These are phyloP conservation scores for Xylaria telfairii DNA, from an alignment of 495 filamentous ascomycete genomes.

Conservation along the genomic window DNA sequence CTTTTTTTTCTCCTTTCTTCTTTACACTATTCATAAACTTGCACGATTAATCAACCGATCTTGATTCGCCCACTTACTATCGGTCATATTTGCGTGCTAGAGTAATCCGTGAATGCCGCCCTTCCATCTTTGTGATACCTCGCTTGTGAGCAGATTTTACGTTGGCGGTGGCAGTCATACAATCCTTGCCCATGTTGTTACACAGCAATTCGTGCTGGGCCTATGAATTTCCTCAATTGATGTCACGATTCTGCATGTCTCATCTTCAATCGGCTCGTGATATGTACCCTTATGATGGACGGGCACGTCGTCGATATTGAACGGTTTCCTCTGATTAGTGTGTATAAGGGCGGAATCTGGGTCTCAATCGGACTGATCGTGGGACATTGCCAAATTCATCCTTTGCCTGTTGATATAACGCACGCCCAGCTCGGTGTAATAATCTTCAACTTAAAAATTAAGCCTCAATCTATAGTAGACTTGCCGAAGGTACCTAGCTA, in stretches of 20 bases:
- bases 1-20: conserved; percentile 39
- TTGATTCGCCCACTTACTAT: conserved; percentile 50
- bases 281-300: not conserved
- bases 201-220: not conserved
- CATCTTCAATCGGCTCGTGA: not conserved
- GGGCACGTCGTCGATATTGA: not conserved
- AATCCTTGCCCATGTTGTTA: conserved; percentile 13
- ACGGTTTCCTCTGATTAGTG: not conserved
- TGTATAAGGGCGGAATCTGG: not conserved
- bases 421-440: not conserved
- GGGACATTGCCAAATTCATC: no score
- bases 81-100: conserved; percentile 61
- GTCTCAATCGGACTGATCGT: not conserved
- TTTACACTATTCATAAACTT: conserved; percentile 46
- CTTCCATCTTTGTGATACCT: conserved; percentile 30
- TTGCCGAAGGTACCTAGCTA: not conserved
- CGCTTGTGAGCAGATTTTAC: conserved; percentile 29
- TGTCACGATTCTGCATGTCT: not conserved
- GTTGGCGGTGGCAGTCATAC: conserved; percentile 33
- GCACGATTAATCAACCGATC: conserved; percentile 62
- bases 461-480: not conserved
- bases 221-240: not conserved
- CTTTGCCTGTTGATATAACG: not conserved
- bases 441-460: not conserved
- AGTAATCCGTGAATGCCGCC: conserved; percentile 39